A percentile compares a stretch with the other conserved stretches of the same genome.
phyloP scores from a whole-genome alignment of 2,329 filamentous ascomycete species.

The Thielaviopsis ethacetica region DNA sequence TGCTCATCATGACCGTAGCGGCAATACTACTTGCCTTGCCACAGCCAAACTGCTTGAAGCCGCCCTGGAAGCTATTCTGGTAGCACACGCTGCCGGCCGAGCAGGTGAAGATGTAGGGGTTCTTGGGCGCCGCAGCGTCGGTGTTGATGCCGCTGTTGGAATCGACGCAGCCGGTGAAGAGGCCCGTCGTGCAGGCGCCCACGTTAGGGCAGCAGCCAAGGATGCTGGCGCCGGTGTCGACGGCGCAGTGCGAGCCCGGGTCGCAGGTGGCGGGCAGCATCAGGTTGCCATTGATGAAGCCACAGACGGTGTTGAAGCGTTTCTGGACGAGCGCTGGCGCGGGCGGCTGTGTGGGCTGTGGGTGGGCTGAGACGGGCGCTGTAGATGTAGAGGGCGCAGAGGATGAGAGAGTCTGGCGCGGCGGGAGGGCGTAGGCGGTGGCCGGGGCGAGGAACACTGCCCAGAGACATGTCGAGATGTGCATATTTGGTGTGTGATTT shows the following conservation, averaged over 20 bases:
- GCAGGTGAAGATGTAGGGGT: slow-evolving; percentile 43
- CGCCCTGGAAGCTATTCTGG: slow-evolving; percentile 36
- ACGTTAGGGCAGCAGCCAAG: slow-evolving; percentile 41
- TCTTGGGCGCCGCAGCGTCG: slow-evolving; percentile 28
- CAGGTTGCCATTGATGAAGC: slow-evolving; percentile 37
- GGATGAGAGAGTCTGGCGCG: slow-evolving; percentile 20
- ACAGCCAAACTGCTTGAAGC: slow-evolving; percentile 41
- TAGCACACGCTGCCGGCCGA: slow-evolving; percentile 35
- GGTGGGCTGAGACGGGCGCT: slow-evolving; percentile 16
- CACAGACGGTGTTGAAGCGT: slow-evolving; percentile 56
- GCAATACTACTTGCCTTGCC: slow-evolving; percentile 30
- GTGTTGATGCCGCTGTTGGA: slow-evolving; percentile 22
- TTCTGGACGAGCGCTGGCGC: slow-evolving; percentile 58
- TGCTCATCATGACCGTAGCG: slow-evolving; percentile 31
- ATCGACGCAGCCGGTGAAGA: slow-evolving; percentile 43
- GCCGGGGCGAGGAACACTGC: slow-evolving; percentile 20
- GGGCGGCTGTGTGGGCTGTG: slow-evolving; percentile 20
- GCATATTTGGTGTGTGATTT: slow-evolving; percentile 16
- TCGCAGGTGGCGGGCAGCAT: slow-evolving; percentile 39
- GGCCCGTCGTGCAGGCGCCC: slow-evolving; percentile 32
- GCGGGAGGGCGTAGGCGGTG: slow-evolving; percentile 23
- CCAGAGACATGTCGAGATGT: slow-evolving; percentile 21
- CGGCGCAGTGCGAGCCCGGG: slow-evolving; percentile 40
- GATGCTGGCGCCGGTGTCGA: slow-evolving; percentile 31
- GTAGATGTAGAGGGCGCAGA: slow-evolving; percentile 14